These are phyloP conservation scores for Saitozyma sp. DNA, from an alignment of 768 basidiomycete species.

Conservation along the genomic window DNA sequence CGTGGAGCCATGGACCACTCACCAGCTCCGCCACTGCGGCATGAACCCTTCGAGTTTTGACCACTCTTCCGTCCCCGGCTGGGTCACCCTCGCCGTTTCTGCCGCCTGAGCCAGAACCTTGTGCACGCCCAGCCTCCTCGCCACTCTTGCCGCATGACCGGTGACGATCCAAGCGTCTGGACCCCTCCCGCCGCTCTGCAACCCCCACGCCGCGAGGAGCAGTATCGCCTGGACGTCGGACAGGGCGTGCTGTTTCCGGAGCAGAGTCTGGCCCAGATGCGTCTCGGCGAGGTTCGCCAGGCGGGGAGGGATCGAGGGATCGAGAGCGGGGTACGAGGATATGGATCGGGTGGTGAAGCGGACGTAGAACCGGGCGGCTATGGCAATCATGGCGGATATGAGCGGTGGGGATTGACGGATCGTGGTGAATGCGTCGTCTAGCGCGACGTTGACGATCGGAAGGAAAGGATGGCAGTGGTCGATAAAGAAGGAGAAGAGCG, in stretches of 20 bases:
- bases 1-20: background rate
- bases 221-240: constrained; percentile 32
- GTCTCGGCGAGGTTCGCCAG: constrained; percentile 25
- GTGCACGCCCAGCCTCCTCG: constrained; percentile 25
- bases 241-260: constrained; percentile 22
- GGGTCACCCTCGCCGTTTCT: constrained; percentile 19
- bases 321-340: constrained; percentile 13
- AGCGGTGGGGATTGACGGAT: constrained; percentile 33
- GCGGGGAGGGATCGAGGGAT: constrained; percentile 16
- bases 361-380: constrained; percentile 36
- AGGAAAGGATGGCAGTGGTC: constrained; percentile 41
- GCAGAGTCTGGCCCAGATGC: constrained; percentile 22
- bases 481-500: constrained; percentile 36
- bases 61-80: constrained; percentile 24
- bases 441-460: constrained; percentile 36
- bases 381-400: constrained; percentile 30
- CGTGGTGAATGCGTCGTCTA: constrained; percentile 28
- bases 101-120: constrained; percentile 30
- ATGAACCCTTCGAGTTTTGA: constrained; percentile 30
- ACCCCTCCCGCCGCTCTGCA: constrained; percentile 19
- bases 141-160: constrained; percentile 27
- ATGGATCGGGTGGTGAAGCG: constrained; percentile 17
- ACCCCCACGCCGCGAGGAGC: constrained; percentile 29
- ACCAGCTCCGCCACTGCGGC: constrained; percentile 40
- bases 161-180: constrained; percentile 32